Base-by-base conservation (phyloP, 2,329 filamentous ascomycete genomes). In the Epichloe uncinata region DNA sequence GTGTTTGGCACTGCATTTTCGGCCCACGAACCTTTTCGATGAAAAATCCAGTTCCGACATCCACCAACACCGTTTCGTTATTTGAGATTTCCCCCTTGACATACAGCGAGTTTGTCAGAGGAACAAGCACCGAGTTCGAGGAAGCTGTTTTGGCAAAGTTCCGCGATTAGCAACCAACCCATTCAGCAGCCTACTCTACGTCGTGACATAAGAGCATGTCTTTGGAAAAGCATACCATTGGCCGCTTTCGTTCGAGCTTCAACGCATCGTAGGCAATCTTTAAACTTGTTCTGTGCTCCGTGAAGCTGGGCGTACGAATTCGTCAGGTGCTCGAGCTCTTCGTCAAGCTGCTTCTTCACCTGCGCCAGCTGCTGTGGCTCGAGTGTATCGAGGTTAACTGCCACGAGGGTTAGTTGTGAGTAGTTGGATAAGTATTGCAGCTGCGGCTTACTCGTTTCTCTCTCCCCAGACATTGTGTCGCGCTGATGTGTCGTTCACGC, bases 311-410 rank as follows among this genome's bases (percentile, higher is more conserved):
- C 77, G 71, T 95, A 95, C 9, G 93, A 97, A 51, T 74, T 79
- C 2, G 88, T 94, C 57, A 98, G 80, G 72, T 97, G 91, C 65
- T 95, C 88, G 56, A 98, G 84, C 70, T 98, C 93, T 61, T 93
- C 84, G 66, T 95, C 91, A 57, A 98, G 84, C 67, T 96, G 91
- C 67, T 93, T 89, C 75, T 98, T 96, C 58, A 98, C 84, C 60
- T 88, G 82, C 58, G 81, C 84, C 57, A 98, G 85, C 70, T 96
- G 91, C 57, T 87, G 86, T 26, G 84, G 75, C 59, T 84, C 85
- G 61, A 98, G 84, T 53, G 78, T 81, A 60, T 84, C 81, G 60
- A 98, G 73, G 57, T 76, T 77, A 57, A 81, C 77, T 79, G 57
- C 4, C 18, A 26, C 20, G 26, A 5, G 12, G n/a, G 42, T 46